These are phyloP conservation scores for Colletotrichum gigasporum DNA, from an alignment of 2,329 filamentous ascomycete species.

Conservation along the genomic window DNA sequence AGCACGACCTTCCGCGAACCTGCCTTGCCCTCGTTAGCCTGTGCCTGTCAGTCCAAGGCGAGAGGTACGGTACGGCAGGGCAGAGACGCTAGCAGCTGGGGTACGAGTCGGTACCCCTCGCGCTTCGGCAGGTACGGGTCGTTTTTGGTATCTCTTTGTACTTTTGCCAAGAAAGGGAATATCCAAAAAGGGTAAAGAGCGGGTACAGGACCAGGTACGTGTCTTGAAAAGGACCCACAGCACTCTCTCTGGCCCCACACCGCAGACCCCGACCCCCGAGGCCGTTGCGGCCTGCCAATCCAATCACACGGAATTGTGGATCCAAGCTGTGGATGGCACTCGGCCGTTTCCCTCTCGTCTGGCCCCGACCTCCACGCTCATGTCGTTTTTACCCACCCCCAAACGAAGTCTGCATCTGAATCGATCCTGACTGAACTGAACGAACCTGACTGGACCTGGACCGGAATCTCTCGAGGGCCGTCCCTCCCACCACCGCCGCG, in stretches of 20 bases:
- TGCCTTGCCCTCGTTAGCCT: background rate
- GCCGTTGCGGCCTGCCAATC: conserved; percentile 12
- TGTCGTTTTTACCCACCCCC: background rate
- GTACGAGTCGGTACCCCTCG: too few relatives aligned
- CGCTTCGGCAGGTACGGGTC: too few relatives aligned
- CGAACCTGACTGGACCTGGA: too few relatives aligned
- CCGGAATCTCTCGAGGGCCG: conserved; percentile 1
- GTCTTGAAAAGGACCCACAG: background rate
- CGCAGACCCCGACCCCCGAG: conserved; percentile 8
- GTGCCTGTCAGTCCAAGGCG: background rate
- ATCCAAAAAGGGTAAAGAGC: background rate
- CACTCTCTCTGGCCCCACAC: conserved; percentile 4
- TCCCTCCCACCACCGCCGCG: background rate
- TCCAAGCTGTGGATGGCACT: conserved; percentile 10
- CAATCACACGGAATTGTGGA: conserved; percentile 14
- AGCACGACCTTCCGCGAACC: background rate
- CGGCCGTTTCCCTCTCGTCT: conserved; percentile 15
- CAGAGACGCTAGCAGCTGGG: background rate
- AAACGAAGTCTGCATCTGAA: background rate
- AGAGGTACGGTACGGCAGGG: background rate
- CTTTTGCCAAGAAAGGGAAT: background rate
- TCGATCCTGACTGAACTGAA: too few relatives aligned
- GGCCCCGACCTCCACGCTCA: conserved; percentile 18
- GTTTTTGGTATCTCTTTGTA: background rate
- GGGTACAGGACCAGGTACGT: background rate